Percentiles rank a stretch among this genome's conserved stretches.
phyloP scores from a whole-genome alignment of 306 rosid species.

The Geum urbanum region DNA sequence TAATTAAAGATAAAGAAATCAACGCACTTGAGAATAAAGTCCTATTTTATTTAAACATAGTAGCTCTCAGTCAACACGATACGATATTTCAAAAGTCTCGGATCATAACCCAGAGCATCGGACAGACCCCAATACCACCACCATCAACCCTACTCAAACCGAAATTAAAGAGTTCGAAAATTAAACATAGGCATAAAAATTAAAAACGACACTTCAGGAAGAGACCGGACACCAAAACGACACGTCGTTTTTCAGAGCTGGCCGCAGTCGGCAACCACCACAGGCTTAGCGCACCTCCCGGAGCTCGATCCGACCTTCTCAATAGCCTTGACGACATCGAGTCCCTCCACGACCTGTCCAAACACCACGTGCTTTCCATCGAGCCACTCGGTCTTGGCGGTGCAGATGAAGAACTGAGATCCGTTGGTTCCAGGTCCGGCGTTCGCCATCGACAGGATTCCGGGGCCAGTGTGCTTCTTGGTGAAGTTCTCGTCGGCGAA shows the following conservation, averaged over 20 bases:
- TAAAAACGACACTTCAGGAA: no score
- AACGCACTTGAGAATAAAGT: no score
- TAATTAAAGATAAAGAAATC: no score
- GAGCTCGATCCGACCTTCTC: constrained; percentile 74
- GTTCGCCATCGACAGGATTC: constrained; percentile 82
- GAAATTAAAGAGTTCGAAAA: no score
- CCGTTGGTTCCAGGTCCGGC: constrained; percentile 89
- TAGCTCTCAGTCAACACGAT: no score
- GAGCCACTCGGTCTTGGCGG: constrained; percentile 80
- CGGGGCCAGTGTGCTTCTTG: constrained; percentile 88
- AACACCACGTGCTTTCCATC: constrained; percentile 94
- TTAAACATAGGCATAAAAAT: no score
- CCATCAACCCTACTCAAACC: no score
- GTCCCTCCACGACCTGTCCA: constrained; percentile 68
- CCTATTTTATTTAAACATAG: no score
- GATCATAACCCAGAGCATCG: no score
- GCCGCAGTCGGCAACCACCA: constrained; percentile 64
- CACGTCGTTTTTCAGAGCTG: constrained; percentile 54
- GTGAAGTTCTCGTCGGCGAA: constrained; percentile 88
- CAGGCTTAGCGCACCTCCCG: constrained; percentile 60
- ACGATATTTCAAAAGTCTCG: no score
- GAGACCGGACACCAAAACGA: neutral
- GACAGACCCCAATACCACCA: no score
- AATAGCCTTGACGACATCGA: constrained; percentile 52
- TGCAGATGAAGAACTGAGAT: constrained; percentile 93